Conservation (phyloP, 306 rosid genomes). For the Delonix regia region DNA sequence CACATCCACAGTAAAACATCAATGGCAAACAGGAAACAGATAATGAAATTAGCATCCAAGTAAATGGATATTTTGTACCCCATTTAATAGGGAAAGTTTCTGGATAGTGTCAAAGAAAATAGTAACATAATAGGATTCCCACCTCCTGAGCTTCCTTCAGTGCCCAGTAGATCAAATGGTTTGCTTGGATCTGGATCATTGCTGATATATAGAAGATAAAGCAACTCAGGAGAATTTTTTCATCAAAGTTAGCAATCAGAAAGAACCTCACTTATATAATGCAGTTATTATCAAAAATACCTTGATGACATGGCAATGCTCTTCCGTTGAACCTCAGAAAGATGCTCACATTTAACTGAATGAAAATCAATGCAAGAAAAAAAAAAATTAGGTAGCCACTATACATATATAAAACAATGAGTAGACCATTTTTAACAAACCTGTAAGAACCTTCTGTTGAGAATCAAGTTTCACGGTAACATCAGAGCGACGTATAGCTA, state of each 20-base stretch:
- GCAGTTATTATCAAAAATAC: conserved; percentile 43
- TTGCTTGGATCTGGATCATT: conserved; percentile 66
- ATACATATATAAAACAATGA: conserved; percentile 11
- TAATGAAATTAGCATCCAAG: conserved; percentile 12
- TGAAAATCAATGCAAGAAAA: conserved; percentile 20
- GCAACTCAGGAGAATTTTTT: conserved; percentile 27
- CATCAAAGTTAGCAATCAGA: conserved; percentile 21
- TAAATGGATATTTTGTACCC: not conserved
- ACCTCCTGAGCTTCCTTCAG: conserved; percentile 79
- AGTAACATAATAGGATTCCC: conserved; percentile 35
- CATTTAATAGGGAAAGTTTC: not conserved
- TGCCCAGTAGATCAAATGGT: conserved; percentile 74
- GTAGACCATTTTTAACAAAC: conserved; percentile 46
- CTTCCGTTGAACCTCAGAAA: conserved; percentile 86
- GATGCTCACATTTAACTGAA: conserved; percentile 89
- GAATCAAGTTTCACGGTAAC: conserved; percentile 98
- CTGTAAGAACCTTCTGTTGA: conserved; percentile 95
- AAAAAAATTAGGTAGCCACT: not conserved
- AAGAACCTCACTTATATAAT: not conserved
- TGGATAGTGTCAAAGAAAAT: not conserved
- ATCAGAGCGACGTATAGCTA: conserved; percentile 83
- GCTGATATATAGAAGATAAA: conserved; percentile 46
- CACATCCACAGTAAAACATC: conserved; percentile 26
- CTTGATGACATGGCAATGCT: conserved; percentile 54
- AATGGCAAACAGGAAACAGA: conserved; percentile 17